phyloP scores from a whole-genome alignment of 2,329 filamentous ascomycete genomes.

The Pyricularia pennisetigena region DNA sequence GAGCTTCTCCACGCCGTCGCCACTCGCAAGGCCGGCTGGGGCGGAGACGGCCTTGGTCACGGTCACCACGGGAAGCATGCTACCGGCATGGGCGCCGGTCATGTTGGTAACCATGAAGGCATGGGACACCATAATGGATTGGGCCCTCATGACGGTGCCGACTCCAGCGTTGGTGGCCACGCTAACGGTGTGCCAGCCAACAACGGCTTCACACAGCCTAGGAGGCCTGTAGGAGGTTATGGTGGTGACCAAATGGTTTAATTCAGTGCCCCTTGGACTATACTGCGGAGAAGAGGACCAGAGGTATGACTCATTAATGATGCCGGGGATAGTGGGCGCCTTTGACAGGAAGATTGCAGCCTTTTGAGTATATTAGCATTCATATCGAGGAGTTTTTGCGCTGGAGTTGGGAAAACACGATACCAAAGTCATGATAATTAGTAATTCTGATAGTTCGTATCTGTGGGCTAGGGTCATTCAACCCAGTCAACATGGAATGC shows the following conservation, averaged over 20 bases:
- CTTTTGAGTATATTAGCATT: not conserved
- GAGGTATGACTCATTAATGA: not conserved
- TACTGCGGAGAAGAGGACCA: not conserved
- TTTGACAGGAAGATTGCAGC: not conserved
- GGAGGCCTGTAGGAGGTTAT: constrained; percentile 2
- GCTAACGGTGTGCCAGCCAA: not conserved
- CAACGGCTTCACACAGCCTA: constrained; percentile 1
- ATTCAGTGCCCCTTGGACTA: not conserved
- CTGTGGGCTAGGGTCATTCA: not conserved
- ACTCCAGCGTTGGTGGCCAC: not conserved
- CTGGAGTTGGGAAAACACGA: not conserved
- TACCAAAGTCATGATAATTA: not conserved
- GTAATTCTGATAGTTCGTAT: not conserved
- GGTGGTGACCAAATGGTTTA: not conserved
- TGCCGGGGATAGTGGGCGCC: not conserved
- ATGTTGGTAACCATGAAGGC: not conserved
- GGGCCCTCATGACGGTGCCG: not conserved
- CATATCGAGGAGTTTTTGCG: not conserved
- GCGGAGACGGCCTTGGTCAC: not conserved
- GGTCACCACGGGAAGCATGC: not conserved
- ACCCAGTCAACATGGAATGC: not conserved
- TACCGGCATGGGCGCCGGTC: not conserved
- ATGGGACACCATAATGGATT: not conserved
- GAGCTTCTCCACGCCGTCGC: not conserved
- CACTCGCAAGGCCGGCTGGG: constrained; percentile 5